Base-by-base conservation (phyloP, 2,329 filamentous ascomycete species). In the Exophiala mesophila region DNA sequence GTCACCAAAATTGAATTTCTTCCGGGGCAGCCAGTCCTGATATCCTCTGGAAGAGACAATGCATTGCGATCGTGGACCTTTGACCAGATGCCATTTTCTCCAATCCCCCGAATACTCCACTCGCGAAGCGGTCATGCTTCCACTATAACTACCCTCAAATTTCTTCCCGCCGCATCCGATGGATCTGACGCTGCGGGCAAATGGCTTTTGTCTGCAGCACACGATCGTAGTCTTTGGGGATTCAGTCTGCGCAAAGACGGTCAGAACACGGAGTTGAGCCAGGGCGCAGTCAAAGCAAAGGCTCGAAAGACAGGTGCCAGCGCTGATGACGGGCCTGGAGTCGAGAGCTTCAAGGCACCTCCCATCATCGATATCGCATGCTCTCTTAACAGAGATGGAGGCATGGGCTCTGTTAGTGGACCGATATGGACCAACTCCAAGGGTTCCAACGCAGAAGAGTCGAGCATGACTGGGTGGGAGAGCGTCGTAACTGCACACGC, bases 31-130 rank as follows among this genome's bases (percentile, higher is more conserved):
- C 85, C 88, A 4, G 83, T 97, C 2, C 77, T 98, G 30, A 72
- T 97, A 19, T 95, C 88, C 7, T 92, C 88, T 52, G 94, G 92
- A 3, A 74, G 85, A 35, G 92, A 98, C 63, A 98, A 98, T 65
- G 87, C 89, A 7, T 70, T 98, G 45, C 94, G 90, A 62, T 89
- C 88, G 4, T 96, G 90, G 90, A 92, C 97, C 48, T 95, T 96
- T 56, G 90, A 97, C 58, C 83, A 94, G 62, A 83, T 82, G 0
- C 89, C 90, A 0, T 95, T 95, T 61, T 92, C 86, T 0, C 82
- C 89, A 0, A 75, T 89, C 8, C 92, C 92, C 2, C 79, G 90
- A 13, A 83, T 88, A 18, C 70, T 98, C 20, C 92, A 98, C 63
- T 78, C 80, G 3, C 78, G 92, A 53, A 88, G 85, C 54, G 92